Conservation (phyloP, 2,329 filamentous ascomycete genomes). For the Paraphaeosphaeria sporulosa region DNA sequence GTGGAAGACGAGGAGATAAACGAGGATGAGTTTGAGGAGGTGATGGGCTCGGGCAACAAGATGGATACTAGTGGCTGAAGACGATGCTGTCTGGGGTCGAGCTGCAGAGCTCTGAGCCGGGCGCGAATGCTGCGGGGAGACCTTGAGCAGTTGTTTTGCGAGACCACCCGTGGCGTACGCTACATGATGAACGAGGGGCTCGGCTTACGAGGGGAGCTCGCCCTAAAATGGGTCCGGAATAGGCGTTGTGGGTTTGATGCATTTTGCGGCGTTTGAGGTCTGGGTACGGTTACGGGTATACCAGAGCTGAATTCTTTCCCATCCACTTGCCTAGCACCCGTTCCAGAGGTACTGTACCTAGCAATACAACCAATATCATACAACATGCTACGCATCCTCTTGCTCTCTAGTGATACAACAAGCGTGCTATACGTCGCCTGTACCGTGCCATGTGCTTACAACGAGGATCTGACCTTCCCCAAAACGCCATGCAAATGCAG, state of each 20-base stretch:
- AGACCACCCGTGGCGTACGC: not conserved
- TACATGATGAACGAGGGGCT: not conserved
- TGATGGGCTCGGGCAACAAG: constrained; percentile 42
- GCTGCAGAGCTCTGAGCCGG: not conserved
- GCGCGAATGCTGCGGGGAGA: not conserved
- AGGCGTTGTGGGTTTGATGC: constrained; percentile 8
- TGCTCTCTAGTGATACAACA: constrained; percentile 11
- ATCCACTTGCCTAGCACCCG: constrained; percentile 7
- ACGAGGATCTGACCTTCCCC: not conserved
- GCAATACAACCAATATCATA: constrained; percentile 18
- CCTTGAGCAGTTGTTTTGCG: not conserved
- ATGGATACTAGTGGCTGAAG: constrained; percentile 46
- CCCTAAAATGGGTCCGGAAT: not conserved
- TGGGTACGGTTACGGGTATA: constrained; percentile 31
- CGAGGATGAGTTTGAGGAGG: constrained; percentile 56
- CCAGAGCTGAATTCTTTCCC: constrained; percentile 31
- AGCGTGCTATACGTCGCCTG: not conserved
- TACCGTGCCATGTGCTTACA: constrained; percentile 9
- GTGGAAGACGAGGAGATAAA: constrained; percentile 49
- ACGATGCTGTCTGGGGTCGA: not conserved
- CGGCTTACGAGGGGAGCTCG: not conserved
- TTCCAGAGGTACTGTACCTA: not conserved
- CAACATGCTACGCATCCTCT: constrained; percentile 13
- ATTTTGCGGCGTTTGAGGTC: constrained; percentile 15
- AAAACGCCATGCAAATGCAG: constrained; percentile 26